Evolutionary conservation across 2,329 filamentous ascomycete species (phyloP), one percentile per base, ranked within the genome.

Genomic region (Drechslerella dactyloides): DNA sequence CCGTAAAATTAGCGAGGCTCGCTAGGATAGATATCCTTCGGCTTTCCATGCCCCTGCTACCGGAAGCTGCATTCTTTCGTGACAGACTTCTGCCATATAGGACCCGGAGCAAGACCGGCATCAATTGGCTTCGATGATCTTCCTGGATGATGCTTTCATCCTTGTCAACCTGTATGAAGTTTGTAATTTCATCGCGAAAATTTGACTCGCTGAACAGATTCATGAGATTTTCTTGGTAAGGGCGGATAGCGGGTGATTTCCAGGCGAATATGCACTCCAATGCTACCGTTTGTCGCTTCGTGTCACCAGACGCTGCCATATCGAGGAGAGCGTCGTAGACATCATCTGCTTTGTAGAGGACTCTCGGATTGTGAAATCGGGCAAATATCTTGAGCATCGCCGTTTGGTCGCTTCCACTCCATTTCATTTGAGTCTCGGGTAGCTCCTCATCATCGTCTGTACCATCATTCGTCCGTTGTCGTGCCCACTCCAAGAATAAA

Each of bases 101-200:
- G 35, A 99, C 81, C 54, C 93, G 86, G 35, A 99, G 84, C 24
- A 99, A 83, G 3, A 99, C 86, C 1, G 94, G 93, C 84, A 97
- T 90, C 37, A 97, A 80, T 51, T 87, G 85, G 2, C 82, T 77
- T 7, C 89, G 86, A 77, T 99, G 91, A 56, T 89, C 86, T 5
- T 87, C 82, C 75, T 88, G 87, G 74, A 97, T 89, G 61, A 88
- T 81, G 65, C 87, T 87, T 70, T 85, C 82, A 42, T 86, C 82
- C 23, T 81, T 78, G 17, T 90, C 88, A 15, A 89, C 85, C 77
- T 91, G 89, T 59, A 99, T 85, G 74, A 99, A 89, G 2, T 94
- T 87, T 0, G 91, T 89, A n/a, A 99, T 84, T 78, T 97, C 93
- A 77, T 97, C 94, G 77, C 92, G 91, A 81, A 97, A 96, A 54